Evolutionary conservation across 2,329 filamentous ascomycete species (phyloP).

Genomic region (Ilyonectria sp.): DNA sequence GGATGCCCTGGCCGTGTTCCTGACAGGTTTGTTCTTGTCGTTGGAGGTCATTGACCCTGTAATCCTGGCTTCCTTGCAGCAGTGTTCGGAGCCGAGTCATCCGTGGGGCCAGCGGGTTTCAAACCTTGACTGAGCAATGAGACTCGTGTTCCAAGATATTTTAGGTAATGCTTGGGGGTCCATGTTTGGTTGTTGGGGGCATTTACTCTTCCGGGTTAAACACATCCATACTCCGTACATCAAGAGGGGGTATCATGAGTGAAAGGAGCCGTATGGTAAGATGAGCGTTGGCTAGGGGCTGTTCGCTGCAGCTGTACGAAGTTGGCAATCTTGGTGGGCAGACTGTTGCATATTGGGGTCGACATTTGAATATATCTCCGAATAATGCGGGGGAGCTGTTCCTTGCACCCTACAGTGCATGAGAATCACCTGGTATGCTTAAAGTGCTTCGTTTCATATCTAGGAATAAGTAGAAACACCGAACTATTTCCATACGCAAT

Average conservation of each 20-base stretch:
- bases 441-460: no score
- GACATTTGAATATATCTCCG: no score
- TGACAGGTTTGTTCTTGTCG: background rate
- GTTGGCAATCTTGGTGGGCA: background rate
- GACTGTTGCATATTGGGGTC: background rate
- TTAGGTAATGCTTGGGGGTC: background rate
- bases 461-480: no score
- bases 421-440: no score
- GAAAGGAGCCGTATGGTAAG: background rate
- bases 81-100: background rate
- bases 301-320: background rate
- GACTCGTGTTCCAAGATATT: background rate
- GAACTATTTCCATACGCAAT: no score
- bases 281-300: background rate
- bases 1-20: background rate
- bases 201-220: background rate
- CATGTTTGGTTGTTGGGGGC: background rate
- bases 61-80: background rate
- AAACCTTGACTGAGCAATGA: background rate
- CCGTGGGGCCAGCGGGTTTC: background rate
- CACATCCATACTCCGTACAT: background rate
- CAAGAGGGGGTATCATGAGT: background rate
- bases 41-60: background rate
- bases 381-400: no score
- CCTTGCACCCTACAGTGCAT: no score